phyloP scores from a whole-genome alignment of 148 eudicot genomes.

The Bassia scoparia region DNA sequence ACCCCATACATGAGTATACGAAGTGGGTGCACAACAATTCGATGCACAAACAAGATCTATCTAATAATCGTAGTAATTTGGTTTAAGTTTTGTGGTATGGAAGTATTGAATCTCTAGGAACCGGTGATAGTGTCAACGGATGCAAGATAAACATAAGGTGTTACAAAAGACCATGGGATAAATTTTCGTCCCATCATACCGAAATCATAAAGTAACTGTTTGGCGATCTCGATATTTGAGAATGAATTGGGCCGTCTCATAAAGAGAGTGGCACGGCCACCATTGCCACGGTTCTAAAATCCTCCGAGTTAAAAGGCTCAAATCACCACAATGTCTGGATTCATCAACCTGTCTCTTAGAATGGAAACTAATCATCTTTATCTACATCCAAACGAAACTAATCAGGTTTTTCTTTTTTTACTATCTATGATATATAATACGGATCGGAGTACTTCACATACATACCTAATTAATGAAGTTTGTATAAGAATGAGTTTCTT shows the following conservation, averaged over 20 bases:
- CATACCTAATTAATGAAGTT: too few relatives aligned
- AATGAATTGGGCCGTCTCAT: constrained; percentile 64
- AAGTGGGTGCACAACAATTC: too few relatives aligned
- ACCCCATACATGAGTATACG: too few relatives aligned
- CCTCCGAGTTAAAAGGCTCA: constrained; percentile 64
- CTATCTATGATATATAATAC: too few relatives aligned
- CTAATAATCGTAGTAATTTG: too few relatives aligned
- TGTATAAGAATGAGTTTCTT: too few relatives aligned
- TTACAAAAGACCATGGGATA: constrained; percentile 74
- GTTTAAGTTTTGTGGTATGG: too few relatives aligned
- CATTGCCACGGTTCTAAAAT: constrained; percentile 64
- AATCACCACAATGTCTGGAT: constrained; percentile 45
- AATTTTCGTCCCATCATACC: constrained; percentile 71
- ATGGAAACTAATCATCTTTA: constrained; percentile 41
- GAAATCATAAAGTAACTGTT: constrained; percentile 62
- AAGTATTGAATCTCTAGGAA: constrained; percentile 79
- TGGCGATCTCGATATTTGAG: constrained; percentile 71
- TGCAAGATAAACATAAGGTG: constrained; percentile 62
- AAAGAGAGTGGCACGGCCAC: constrained; percentile 58
- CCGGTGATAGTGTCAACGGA: constrained; percentile 85
- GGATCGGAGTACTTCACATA: too few relatives aligned
- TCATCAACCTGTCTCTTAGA: constrained; percentile 50
- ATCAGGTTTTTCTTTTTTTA: constrained; percentile 45
- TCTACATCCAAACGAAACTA: constrained; percentile 80
- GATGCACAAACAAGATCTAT: too few relatives aligned